Percentiles rank a stretch among this genome's conserved stretches.
Conservation (phyloP, 1,284 basidiomycete genomes). For the Pisolithus thermaeus region DNA sequence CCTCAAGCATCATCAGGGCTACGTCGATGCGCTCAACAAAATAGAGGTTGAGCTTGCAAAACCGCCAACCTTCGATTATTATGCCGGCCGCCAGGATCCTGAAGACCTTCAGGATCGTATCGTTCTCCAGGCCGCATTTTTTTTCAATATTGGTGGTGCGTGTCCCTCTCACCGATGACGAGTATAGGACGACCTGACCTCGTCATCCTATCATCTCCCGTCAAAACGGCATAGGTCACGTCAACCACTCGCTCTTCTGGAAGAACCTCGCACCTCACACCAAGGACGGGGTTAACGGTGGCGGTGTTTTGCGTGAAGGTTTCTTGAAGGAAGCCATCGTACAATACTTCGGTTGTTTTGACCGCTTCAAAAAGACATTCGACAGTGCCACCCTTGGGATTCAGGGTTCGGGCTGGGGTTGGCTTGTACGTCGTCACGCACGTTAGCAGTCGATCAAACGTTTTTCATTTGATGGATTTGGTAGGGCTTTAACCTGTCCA, state of each 20-base stretch:
- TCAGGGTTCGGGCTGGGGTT: slow-evolving; percentile 92
- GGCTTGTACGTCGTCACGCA: slow-evolving; percentile 58
- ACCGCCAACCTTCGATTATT: slow-evolving; percentile 47
- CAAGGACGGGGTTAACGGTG: slow-evolving; percentile 18
- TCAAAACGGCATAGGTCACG: slow-evolving; percentile 49
- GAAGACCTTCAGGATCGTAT: slow-evolving; percentile 52
- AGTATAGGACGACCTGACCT: background rate
- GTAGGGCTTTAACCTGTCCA: slow-evolving; percentile 59
- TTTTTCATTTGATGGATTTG: background rate
- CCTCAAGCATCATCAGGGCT: slow-evolving; percentile 81
- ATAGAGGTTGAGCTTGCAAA: slow-evolving; percentile 72
- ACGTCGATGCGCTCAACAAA: slow-evolving; percentile 69
- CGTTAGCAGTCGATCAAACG: background rate
- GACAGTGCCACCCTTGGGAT: slow-evolving; percentile 76
- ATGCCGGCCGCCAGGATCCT: too few species aligned
- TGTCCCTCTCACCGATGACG: slow-evolving; percentile 3
- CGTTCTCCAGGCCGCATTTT: slow-evolving; percentile 66
- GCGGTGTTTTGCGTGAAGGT: slow-evolving; percentile 45
- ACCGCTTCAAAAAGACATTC: slow-evolving; percentile 63
- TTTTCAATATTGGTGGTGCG: slow-evolving; percentile 64
- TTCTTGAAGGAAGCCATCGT: slow-evolving; percentile 67
- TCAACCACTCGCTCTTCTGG: slow-evolving; percentile 94
- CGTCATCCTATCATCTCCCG: slow-evolving; percentile 10
- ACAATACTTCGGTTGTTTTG: slow-evolving; percentile 63
- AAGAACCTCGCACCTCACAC: slow-evolving; percentile 72